These are phyloP conservation scores for Juncus effusus DNA, from an alignment of 176 grass and related monocot species.

Conservation along the genomic window DNA sequence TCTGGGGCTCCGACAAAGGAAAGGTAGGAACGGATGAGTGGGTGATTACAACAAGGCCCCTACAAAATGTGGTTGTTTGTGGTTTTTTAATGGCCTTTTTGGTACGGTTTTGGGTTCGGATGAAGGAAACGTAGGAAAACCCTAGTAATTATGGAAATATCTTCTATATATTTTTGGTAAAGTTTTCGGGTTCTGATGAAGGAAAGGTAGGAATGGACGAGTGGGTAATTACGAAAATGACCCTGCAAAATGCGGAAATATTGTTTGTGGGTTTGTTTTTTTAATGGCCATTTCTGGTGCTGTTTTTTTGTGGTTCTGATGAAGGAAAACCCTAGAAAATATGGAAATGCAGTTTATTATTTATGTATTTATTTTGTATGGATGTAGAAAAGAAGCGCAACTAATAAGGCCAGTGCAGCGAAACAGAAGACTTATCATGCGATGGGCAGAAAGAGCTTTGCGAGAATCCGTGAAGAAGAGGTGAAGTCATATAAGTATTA, in stretches of 20 bases:
- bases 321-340: neutral
- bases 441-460: slow-evolving; percentile 39
- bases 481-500: neutral
- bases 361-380: neutral
- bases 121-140: slow-evolving; percentile 30
- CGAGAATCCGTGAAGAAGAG: slow-evolving; percentile 38
- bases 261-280: too few species aligned
- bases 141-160: neutral
- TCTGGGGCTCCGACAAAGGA: slow-evolving; percentile 34
- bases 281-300: slow-evolving; percentile 18
- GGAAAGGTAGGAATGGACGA: too few species aligned
- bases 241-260: too few species aligned
- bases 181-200: too few species aligned
- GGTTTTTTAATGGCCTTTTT: slow-evolving; percentile 13
- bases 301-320: slow-evolving; percentile 28
- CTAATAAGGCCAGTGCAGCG: neutral
- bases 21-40: slow-evolving; percentile 28
- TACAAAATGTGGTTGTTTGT: too few species aligned
- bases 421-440: slow-evolving; percentile 14
- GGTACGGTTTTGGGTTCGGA: slow-evolving; percentile 32
- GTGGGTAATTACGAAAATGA: too few species aligned
- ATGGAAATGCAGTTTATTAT: neutral
- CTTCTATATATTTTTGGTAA: too few species aligned
- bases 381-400: slow-evolving; percentile 7
- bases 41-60: too few species aligned